phyloP scores from a whole-genome alignment of 2,329 filamentous ascomycete genomes.

The Fusarium acutatum region DNA sequence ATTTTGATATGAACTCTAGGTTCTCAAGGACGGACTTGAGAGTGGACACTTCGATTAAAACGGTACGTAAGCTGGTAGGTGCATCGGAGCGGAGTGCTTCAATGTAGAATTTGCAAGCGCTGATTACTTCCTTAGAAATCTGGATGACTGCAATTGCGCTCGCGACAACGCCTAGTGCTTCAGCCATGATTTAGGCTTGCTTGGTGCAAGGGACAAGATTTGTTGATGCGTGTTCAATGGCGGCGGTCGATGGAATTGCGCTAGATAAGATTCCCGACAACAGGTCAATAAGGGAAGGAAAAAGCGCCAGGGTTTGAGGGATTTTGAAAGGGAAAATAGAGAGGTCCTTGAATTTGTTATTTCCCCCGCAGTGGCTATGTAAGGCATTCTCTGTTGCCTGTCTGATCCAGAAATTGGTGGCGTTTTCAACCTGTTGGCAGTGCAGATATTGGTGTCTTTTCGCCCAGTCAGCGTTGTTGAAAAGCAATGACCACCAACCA shows the following conservation, averaged over 20 bases:
- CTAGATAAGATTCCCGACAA: too few species aligned
- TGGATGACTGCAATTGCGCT: neutral
- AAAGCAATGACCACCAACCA: too few species aligned
- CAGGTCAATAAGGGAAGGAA: neutral
- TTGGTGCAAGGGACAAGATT: neutral
- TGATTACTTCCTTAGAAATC: neutral
- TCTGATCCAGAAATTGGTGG: neutral
- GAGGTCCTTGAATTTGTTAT: neutral
- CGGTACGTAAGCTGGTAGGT: neutral
- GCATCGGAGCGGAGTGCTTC: neutral
- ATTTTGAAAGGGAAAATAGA: neutral
- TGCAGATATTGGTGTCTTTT: neutral
- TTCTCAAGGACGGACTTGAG: neutral
- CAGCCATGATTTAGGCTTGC: neutral
- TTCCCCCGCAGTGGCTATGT: neutral
- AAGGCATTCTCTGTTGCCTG: neutral
- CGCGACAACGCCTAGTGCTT: neutral
- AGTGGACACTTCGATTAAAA: neutral
- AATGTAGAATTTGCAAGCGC: neutral
- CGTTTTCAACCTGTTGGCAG: neutral
- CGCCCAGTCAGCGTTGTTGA: neutral
- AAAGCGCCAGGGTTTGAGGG: fast-evolving
- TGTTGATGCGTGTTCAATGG: too few species aligned
- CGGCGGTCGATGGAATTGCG: neutral
- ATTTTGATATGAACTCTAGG: neutral